phyloP scores from a whole-genome alignment of 805 yeast species.

The Barnettozyma botsteinii region DNA sequence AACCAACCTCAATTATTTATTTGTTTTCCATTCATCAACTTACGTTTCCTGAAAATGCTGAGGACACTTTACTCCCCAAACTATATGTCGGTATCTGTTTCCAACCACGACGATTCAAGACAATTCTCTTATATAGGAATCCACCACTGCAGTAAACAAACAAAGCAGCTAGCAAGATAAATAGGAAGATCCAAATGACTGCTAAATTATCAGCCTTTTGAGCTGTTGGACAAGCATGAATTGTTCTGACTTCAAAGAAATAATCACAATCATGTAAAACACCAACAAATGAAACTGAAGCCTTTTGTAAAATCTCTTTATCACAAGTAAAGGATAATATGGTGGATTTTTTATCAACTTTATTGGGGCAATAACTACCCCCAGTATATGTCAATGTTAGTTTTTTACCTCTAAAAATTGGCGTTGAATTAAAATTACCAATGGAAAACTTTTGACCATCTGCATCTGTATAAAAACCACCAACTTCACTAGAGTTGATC shows the following conservation, averaged over 20 bases:
- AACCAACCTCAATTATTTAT: background rate
- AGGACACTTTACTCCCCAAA: constrained; percentile 21
- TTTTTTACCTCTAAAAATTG: constrained; percentile 67
- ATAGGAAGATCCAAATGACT: constrained; percentile 57
- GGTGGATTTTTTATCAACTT: constrained; percentile 54
- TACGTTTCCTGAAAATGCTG: constrained; percentile 24
- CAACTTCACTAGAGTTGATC: constrained; percentile 39
- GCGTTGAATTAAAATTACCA: constrained; percentile 57
- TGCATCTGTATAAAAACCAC: constrained; percentile 50
- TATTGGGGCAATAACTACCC: constrained; percentile 60
- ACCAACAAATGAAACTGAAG: constrained; percentile 65
- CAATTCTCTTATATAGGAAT: constrained; percentile 29
- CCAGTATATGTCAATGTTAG: constrained; percentile 61
- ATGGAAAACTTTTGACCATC: constrained; percentile 43
- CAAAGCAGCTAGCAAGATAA: constrained; percentile 40
- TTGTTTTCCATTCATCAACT: constrained; percentile 12
- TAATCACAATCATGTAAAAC: constrained; percentile 72
- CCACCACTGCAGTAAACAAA: constrained; percentile 41
- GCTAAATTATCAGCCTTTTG: constrained; percentile 59
- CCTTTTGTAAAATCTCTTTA: constrained; percentile 60
- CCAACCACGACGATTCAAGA: constrained; percentile 33
- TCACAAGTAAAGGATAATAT: constrained; percentile 73
- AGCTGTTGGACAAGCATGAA: constrained; percentile 82
- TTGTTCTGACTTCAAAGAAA: constrained; percentile 77
- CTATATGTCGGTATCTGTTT: constrained; percentile 28